Conservation (phyloP, 2,329 filamentous ascomycete genomes). For the Sclerotinia nivalis region DNA sequence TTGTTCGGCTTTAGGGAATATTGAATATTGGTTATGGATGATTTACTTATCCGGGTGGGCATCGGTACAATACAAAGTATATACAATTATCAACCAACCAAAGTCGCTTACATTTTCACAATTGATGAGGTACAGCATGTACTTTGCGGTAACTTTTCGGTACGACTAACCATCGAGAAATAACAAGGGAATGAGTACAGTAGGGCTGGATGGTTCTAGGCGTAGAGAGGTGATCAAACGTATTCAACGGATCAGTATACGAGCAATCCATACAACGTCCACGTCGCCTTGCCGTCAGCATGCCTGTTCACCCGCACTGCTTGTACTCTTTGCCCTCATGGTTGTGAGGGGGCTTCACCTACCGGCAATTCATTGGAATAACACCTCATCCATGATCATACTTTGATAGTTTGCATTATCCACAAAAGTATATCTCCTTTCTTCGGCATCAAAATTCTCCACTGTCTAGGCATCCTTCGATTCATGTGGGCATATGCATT, state of each 20-base stretch:
- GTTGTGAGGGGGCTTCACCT: background rate
- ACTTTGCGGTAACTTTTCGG: background rate
- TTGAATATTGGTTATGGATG: background rate
- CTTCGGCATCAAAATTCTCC: background rate
- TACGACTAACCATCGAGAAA: background rate
- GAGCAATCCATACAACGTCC: conserved; percentile 1
- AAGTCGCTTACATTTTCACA: background rate
- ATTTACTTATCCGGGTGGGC: background rate
- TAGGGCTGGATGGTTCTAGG: conserved; percentile 18
- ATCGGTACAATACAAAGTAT: background rate
- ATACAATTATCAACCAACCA: background rate
- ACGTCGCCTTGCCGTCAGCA: background rate
- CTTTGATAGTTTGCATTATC: background rate
- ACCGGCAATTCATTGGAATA: background rate
- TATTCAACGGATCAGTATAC: background rate
- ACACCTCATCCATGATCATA: background rate
- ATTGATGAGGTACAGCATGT: conserved; percentile 3
- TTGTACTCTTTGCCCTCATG: background rate
- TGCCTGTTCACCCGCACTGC: background rate
- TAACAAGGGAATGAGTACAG: background rate
- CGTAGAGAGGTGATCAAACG: background rate
- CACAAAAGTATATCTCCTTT: background rate
- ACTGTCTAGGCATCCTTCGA: background rate
- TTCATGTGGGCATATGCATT: background rate
- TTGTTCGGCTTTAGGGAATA: background rate